Base-by-base conservation (phyloP, 2,329 filamentous ascomycete species). In the Fusarium dimerum region DNA sequence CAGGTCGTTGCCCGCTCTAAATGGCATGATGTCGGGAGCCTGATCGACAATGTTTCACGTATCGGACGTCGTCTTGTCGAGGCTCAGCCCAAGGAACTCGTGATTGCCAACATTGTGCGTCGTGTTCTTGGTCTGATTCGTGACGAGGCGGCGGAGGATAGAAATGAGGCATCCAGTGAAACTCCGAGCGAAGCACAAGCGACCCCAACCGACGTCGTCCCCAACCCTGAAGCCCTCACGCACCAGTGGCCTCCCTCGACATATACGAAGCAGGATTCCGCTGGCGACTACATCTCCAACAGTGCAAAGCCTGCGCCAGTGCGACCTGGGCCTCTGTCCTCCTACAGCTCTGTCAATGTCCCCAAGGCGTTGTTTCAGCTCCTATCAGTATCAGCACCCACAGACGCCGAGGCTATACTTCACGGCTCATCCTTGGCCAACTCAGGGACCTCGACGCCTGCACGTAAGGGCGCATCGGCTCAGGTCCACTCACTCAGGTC, bases 101-200 rank as follows among this genome's bases (percentile, higher is more conserved):
- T 92, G 6, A 91, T 97, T 42, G 93, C 92, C 47, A 99, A 99
- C 67, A 92, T 99, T 62, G 90, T 97, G 43, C 86, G 92, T 55
- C 86, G 94, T 56, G 89, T 97, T 3, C 78, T 99, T 38, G 90
- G 92, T 41, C 80, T 99, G 58, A 94, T 99, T 59, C 86, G 94
- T 47, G 92, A 97, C 67, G 92, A 97, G 66, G 89, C 90, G 39
- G 87, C 90, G 63, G 90, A 95, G 64, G 88, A 91, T 62, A 78
- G 87, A 52, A 89, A 89, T 54, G 85, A 86, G 52, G 73, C 62
- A 48, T 72, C 71, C 36, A 87, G 82, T 68, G 87, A 90, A 62
- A 79, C 81, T 9, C 79, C 78, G 36, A 80, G 80, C 48, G 81
- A 84, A 39, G 64, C 66, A 12, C 67, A 65, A 49, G 55, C 56